A percentile compares a stretch with the other conserved stretches of the same genome.
Evolutionary conservation across 495 filamentous ascomycete species (phyloP).

Genomic region (Annulohypoxylon bovei): DNA sequence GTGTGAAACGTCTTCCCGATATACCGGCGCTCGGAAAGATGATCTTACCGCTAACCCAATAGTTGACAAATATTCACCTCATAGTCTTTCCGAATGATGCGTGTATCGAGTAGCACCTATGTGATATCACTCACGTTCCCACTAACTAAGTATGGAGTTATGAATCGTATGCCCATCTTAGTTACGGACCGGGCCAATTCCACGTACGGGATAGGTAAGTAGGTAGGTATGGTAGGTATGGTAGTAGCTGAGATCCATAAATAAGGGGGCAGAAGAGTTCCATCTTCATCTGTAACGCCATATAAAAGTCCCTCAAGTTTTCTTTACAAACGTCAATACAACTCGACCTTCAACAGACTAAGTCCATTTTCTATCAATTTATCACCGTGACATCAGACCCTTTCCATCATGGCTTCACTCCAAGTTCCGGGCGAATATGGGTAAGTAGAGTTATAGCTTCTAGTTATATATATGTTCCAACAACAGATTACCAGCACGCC

Average conservation of each 20-base stretch:
- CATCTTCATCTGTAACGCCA: neutral
- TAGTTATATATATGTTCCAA: neutral
- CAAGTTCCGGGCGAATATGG: constrained; percentile 55
- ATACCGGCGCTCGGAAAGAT: constrained; percentile 13
- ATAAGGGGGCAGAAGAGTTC: constrained; percentile 10
- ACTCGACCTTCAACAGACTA: neutral
- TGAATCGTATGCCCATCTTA: neutral
- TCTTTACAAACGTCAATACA: neutral
- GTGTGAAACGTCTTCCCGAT: constrained; percentile 7
- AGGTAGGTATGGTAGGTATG: neutral
- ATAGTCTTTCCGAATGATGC: neutral
- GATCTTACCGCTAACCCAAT: constrained; percentile 4
- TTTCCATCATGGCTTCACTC: constrained; percentile 33
- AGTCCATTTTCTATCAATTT: neutral
- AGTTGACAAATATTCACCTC: neutral
- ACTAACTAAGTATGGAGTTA: neutral
- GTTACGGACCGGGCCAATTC: neutral
- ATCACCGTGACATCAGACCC: neutral
- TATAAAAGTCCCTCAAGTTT: constrained; percentile 2
- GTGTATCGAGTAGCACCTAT: neutral
- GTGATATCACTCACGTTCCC: neutral
- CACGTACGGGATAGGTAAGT: neutral
- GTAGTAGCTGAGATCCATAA: constrained; percentile 7
- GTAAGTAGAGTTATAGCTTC: constrained; percentile 39
- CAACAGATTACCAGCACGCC: constrained; percentile 17